Evolutionary conservation across 2,329 filamentous ascomycete genomes (phyloP).

Genomic region (Colletotrichum sp.): DNA sequence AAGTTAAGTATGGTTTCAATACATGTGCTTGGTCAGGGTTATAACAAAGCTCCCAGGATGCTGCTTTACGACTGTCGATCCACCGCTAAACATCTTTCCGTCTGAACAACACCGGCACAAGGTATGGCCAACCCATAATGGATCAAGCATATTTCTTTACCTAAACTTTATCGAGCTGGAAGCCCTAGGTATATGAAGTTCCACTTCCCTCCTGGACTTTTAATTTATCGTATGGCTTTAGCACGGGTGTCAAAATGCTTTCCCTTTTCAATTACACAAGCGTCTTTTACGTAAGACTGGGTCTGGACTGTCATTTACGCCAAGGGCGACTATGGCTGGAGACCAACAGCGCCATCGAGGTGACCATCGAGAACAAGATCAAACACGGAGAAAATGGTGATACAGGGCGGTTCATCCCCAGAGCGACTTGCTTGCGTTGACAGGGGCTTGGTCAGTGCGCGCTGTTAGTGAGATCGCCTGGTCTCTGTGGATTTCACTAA

Average conservation of each 20-base stretch:
- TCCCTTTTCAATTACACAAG: not conserved
- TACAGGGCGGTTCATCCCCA: conserved; percentile 10
- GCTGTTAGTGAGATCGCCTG: not conserved
- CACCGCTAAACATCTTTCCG: not conserved
- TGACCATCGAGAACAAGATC: not conserved
- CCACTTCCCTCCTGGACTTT: not conserved
- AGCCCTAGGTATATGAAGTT: not conserved
- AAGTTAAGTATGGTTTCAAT: too few species aligned
- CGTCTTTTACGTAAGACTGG: not conserved
- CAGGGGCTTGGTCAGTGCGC: conserved; percentile 1
- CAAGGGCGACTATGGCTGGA: not conserved
- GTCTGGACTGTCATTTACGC: not conserved
- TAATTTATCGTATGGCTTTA: not conserved
- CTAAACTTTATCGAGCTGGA: not conserved
- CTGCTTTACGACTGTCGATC: not conserved
- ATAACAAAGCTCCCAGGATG: not conserved
- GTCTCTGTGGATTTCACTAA: not conserved
- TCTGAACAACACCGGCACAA: not conserved
- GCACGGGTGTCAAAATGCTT: not conserved
- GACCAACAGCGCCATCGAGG: not conserved
- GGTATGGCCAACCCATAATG: not conserved
- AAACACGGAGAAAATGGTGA: conserved; percentile 20
- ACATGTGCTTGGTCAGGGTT: too few species aligned
- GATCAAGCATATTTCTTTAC: not conserved
- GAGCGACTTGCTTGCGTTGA: not conserved